Conservation (phyloP, 2,329 filamentous ascomycete genomes). For the Phialophora tarda region DNA sequence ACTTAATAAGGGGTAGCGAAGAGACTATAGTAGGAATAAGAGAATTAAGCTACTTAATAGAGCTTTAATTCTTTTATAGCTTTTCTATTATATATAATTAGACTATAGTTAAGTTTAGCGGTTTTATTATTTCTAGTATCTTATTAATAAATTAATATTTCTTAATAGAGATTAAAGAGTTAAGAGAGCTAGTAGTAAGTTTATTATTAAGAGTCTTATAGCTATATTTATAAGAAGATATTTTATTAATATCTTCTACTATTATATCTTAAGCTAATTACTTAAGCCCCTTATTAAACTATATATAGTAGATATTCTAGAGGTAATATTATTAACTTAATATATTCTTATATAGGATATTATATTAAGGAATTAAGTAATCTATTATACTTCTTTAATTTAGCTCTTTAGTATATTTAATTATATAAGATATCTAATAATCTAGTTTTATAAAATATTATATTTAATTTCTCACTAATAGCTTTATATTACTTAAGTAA, state of each 20-base stretch:
- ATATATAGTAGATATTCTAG: neutral
- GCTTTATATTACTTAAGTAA: conserved; percentile 15
- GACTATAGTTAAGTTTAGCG: neutral
- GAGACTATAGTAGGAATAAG: neutral
- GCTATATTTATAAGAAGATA: neutral
- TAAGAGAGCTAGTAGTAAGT: neutral
- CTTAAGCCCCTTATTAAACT: neutral
- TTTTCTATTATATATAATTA: neutral
- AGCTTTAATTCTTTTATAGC: neutral
- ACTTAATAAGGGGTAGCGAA: neutral
- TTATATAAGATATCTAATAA: neutral
- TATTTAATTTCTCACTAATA: conserved; percentile 16
- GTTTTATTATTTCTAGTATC: neutral
- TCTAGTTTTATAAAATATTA: conserved; percentile 16
- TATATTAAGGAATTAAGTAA: neutral
- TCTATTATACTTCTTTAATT: neutral
- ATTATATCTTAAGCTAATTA: neutral
- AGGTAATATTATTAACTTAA: neutral
- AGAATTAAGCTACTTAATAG: neutral
- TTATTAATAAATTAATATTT: neutral
- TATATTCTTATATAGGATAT: neutral
- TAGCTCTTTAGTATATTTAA: neutral
- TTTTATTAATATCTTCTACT: neutral
- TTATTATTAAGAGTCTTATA: neutral
- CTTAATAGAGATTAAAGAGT: neutral